phyloP scores from a whole-genome alignment of 176 grass and related monocot species.

The Lolium rigidum region DNA sequence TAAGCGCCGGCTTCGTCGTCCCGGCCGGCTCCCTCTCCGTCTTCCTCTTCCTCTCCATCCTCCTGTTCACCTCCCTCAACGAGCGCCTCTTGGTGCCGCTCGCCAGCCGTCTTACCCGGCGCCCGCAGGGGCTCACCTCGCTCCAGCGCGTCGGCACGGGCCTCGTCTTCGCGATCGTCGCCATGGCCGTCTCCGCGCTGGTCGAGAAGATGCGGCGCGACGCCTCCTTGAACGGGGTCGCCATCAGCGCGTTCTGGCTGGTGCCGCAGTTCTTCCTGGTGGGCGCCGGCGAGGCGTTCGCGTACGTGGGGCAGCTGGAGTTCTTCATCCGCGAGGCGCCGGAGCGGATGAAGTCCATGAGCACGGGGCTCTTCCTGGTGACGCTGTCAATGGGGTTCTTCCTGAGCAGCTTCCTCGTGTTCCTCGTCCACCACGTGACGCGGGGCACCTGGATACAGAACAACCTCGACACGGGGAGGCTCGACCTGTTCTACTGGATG shows the following conservation, averaged over 20 bases:
- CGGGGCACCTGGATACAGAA: conserved; percentile 56
- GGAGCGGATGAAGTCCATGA: conserved; percentile 73
- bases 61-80: conserved; percentile 77
- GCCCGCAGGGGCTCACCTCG: conserved; percentile 66
- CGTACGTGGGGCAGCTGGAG: conserved; percentile 80
- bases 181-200: conserved; percentile 63
- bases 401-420: conserved; percentile 71
- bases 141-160: conserved; percentile 64
- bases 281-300: conserved; percentile 74
- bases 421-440: conserved; percentile 49
- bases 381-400: conserved; percentile 74
- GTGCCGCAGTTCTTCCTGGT: conserved; percentile 81
- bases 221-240: background rate
- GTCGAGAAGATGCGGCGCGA: conserved; percentile 65
- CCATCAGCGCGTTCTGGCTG: conserved; percentile 67
- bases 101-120: conserved; percentile 56
- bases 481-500: conserved; percentile 80
- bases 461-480: conserved; percentile 56
- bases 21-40: conserved; percentile 74
- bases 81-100: conserved; percentile 67
- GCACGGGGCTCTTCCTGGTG: conserved; percentile 67
- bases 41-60: conserved; percentile 81
- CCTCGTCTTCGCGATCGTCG: conserved; percentile 48
- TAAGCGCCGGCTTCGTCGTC: conserved; percentile 47
- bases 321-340: conserved; percentile 83